Conservation (phyloP, 805 yeast genomes). For the Candida maris region DNA sequence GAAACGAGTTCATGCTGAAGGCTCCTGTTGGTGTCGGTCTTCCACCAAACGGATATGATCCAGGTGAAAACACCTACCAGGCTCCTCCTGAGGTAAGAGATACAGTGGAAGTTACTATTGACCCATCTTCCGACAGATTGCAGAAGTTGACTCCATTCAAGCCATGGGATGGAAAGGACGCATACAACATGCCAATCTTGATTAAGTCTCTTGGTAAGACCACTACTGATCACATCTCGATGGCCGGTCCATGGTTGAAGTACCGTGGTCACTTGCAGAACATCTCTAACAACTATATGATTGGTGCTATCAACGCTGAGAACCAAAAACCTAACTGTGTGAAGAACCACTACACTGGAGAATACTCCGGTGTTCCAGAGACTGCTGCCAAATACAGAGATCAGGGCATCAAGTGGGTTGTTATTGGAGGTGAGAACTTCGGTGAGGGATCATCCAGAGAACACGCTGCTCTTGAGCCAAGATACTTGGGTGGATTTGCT, state of each 20-base stretch:
- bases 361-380: slow-evolving; percentile 93
- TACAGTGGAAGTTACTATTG: slow-evolving; percentile 65
- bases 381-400: slow-evolving; percentile 94
- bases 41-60: slow-evolving; percentile 65
- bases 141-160: slow-evolving; percentile 91
- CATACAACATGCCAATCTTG: slow-evolving; percentile 82
- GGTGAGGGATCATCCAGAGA: slow-evolving; percentile 99
- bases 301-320: slow-evolving; percentile 97
- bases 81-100: slow-evolving; percentile 92
- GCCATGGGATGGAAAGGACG: slow-evolving; percentile 96
- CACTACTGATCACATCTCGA: slow-evolving; percentile 98
- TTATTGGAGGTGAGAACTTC: slow-evolving; percentile 96
- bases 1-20: slow-evolving; percentile 69
- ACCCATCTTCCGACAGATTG: slow-evolving; percentile 94
- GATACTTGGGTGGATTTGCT: slow-evolving; percentile 98
- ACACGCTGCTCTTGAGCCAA: slow-evolving; percentile 99
- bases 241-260: slow-evolving; percentile 99
- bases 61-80: slow-evolving; percentile 82
- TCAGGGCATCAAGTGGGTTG: slow-evolving; percentile 91
- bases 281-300: slow-evolving; percentile 98
- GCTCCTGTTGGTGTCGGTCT: slow-evolving; percentile 84
- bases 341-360: slow-evolving; percentile 88
- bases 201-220: slow-evolving; percentile 97
- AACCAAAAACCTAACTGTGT: slow-evolving; percentile 91
- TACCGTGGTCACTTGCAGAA: slow-evolving; percentile 99